These are phyloP conservation scores for Ampelomyces quisqualis DNA, from an alignment of 2,329 filamentous ascomycete genomes.

Conservation along the genomic window DNA sequence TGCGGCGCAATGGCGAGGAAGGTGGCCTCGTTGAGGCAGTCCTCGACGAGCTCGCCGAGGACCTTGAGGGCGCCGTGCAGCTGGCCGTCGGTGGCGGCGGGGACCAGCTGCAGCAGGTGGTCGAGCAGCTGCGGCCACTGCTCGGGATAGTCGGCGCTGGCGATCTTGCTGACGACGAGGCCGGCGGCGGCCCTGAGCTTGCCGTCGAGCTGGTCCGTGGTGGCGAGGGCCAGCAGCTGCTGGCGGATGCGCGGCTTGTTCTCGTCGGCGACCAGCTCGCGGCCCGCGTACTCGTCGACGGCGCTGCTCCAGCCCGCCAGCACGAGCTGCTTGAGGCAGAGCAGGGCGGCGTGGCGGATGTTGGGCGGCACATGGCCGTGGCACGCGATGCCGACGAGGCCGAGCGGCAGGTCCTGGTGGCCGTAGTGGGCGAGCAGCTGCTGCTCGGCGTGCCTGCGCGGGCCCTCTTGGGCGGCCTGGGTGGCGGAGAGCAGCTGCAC, in stretches of 20 bases:
- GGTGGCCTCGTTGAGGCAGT: slow-evolving; percentile 88
- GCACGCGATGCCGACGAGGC: slow-evolving; percentile 76
- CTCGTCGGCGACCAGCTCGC: slow-evolving; percentile 68
- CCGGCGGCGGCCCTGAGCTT: slow-evolving; percentile 89
- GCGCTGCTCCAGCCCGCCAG: slow-evolving; percentile 79
- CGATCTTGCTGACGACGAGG: slow-evolving; percentile 90
- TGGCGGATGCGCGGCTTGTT: slow-evolving; percentile 73
- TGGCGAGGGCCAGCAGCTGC: slow-evolving; percentile 73
- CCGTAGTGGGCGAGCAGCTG: slow-evolving; percentile 72
- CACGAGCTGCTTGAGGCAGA: slow-evolving; percentile 79
- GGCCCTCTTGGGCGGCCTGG: slow-evolving; percentile 71
- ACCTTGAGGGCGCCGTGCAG: slow-evolving; percentile 88
- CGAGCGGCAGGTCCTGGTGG: slow-evolving; percentile 71
- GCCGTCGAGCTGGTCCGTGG: slow-evolving; percentile 71
- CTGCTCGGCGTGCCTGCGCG: slow-evolving; percentile 82
- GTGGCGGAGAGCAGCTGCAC: slow-evolving; percentile 85
- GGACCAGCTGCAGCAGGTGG: slow-evolving; percentile 73
- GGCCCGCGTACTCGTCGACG: slow-evolving; percentile 68
- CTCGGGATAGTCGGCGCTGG: slow-evolving; percentile 88
- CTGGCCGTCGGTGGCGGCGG: slow-evolving; percentile 72
- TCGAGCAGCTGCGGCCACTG: slow-evolving; percentile 91
- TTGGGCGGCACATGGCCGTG: slow-evolving; percentile 71
- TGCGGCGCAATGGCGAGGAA: slow-evolving; percentile 89
- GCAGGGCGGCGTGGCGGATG: slow-evolving; percentile 80
- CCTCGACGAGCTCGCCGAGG: slow-evolving; percentile 85